Base-by-base conservation (phyloP, 108 stramenopile genomes). In the Pseudonitzschia pungens region DNA sequence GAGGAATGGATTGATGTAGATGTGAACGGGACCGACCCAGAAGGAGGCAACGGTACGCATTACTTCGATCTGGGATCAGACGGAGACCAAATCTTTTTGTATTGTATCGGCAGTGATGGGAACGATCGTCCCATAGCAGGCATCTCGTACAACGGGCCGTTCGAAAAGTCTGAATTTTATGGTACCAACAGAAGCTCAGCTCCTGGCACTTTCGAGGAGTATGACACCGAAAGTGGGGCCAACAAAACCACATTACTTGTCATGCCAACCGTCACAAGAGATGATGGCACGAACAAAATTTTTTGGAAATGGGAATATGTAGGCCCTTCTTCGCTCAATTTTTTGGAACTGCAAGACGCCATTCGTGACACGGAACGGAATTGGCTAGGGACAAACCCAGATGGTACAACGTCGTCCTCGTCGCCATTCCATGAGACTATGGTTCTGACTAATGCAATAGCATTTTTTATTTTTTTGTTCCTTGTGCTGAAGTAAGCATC, bases 81-180 rank as follows among this genome's bases (percentile, higher is more conserved):
- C 26, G 78, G 78, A 1, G 78, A 79, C 26, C 72, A 71, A 44
- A 45, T 73, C 5, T 73, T 79, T 64, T 45, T 79, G 21, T 79
- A 79, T 53, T 79, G 78, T 40, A 12, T 67, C 21, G 65, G 48
- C 5, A 9, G 36, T 9, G 40, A 54, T 6, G 52, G 42, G 12
- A 20, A 54, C 1, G 41, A 60, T 18, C 59, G 57, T 22, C 65
- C 71, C 14, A 21, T 73, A 15, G 68, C 68, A 52, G 78, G 59
- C 36, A 32, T 73, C 54, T 63, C 48, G 0, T 67, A 66, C 29
- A 69, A 40, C 24, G 67, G 67, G 22, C 50, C 67, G 11, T 79
- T 53, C 18, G 11, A 9, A 8, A 27, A 27, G 21, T 0, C 57
- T 58, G 29, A 27, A 31, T 31, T 16, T 0, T 58, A 31, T 58